These are phyloP conservation scores for Colletotrichum paranaense DNA, from an alignment of 2,329 filamentous ascomycete species.

Conservation along the genomic window DNA sequence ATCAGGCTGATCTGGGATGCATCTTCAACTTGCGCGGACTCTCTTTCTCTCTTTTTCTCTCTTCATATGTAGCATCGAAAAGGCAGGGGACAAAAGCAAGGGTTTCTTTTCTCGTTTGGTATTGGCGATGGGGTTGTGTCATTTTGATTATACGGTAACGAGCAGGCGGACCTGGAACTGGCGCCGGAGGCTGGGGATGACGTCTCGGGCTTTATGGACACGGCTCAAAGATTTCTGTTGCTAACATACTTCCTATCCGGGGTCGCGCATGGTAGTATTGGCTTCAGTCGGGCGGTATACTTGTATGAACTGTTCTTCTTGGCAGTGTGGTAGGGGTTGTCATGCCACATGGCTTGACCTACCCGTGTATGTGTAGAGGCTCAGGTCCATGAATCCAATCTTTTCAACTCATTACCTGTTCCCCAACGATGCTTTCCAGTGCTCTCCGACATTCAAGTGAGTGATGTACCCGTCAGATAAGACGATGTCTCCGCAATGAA, in stretches of 20 bases:
- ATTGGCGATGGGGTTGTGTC: constrained; percentile 16
- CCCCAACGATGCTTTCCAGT: neutral
- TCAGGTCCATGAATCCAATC: neutral
- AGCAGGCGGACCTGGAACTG: constrained; percentile 16
- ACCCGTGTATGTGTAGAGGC: neutral
- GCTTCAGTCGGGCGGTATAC: neutral
- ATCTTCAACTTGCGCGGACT: constrained; percentile 25
- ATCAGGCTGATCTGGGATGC: constrained; percentile 28
- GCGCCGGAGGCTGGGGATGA: constrained; percentile 19
- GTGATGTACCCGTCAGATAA: neutral
- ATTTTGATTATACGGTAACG: constrained; percentile 23
- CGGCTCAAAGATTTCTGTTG: neutral
- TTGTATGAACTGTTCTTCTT: neutral
- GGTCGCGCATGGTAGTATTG: neutral
- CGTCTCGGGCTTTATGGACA: constrained; percentile 7
- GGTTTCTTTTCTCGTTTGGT: constrained; percentile 17
- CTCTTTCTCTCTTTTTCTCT: constrained; percentile 28
- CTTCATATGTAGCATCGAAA: constrained; percentile 28
- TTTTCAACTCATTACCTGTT: neutral
- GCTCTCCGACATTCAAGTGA: neutral
- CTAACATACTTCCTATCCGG: neutral
- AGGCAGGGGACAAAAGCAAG: constrained; percentile 26
- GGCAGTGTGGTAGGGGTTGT: neutral
- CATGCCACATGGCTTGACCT: neutral
- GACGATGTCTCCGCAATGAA: neutral